Evolutionary conservation across 225 moss, liverwort and hornwort genomes (phyloP), one percentile per base, ranked within the genome.

Genomic region (Antitrichia curtipendula): DNA sequence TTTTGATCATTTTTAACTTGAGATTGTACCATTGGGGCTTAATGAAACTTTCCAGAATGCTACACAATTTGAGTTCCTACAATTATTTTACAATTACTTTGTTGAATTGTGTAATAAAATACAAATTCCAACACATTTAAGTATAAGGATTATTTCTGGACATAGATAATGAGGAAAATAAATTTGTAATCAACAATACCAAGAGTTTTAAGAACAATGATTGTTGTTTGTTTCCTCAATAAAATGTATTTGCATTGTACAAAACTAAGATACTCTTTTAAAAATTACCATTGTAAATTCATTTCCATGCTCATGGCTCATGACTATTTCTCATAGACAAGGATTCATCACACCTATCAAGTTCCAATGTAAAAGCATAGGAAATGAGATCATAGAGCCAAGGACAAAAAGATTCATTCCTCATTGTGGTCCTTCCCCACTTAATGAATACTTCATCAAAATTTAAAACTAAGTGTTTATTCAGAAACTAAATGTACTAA

Each of bases 351-450:
- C 7, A 54, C 27, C 27, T 54, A 40, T 1, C 11, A 25, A 78
- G 16, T n/a, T 77, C 54, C 10, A 16, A 10, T 24, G 12, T 50
- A 78, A 16, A 56, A 38, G 7, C 4, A 9, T 17, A 56, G 0
- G 9, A 53, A 53, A 32, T 32, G 8, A 20, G 10, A 49, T 11
- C 4, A 29, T 18, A 47, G 11, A 28, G 2, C 6, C 2, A 29
- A 18, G 7, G 16, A 29, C 29, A 73, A 45, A 45, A 72, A 28
- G 45, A 47, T 28, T 10, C 45, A 45, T 28, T 72, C 28, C 0
- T 45, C 17, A 45, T 10, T 17, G 5, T 16, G 8, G 17, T 72
- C 18, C 4, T 72, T 45, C 6, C 0, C 6, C 0, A 18, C 2
- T 19, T 47, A 10, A 6, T 31, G 19, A 18, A 18, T 18, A 73